phyloP scores from a whole-genome alignment of 768 basidiomycete species.

The Hortiboletus campestris region DNA sequence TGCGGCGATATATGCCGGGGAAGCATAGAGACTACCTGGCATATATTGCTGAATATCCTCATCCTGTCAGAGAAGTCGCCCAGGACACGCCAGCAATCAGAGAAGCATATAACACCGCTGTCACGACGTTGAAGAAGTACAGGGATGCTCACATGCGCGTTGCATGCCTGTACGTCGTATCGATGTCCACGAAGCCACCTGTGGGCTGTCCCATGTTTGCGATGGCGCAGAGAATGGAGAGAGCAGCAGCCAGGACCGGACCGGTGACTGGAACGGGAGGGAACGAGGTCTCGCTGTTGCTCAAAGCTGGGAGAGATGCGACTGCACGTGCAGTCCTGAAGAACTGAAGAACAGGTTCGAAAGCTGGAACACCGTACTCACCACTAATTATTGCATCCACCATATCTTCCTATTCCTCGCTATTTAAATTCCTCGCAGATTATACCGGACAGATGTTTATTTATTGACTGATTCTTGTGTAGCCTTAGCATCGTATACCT shows the following conservation, averaged over 20 bases:
- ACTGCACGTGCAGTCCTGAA: slow-evolving; percentile 64
- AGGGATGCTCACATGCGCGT: slow-evolving; percentile 88
- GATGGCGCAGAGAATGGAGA: slow-evolving; percentile 50
- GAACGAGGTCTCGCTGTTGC: slow-evolving; percentile 72
- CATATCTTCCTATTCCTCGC: not conserved
- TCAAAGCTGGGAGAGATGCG: slow-evolving; percentile 90
- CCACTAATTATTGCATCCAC: slow-evolving; percentile 9
- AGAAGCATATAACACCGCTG: slow-evolving; percentile 77
- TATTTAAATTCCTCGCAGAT: not conserved
- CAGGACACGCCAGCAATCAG: slow-evolving; percentile 54
- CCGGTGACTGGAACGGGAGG: slow-evolving; percentile 87
- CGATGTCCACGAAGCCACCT: slow-evolving; percentile 60
- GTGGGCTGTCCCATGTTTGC: slow-evolving; percentile 52
- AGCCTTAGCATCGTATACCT: slow-evolving; percentile 23
- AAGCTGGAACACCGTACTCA: slow-evolving; percentile 2
- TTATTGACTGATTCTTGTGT: slow-evolving; percentile 30
- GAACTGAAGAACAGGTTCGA: slow-evolving; percentile 8
- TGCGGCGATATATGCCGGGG: slow-evolving; percentile 95
- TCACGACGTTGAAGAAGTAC: slow-evolving; percentile 76
- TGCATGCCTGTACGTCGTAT: slow-evolving; percentile 83
- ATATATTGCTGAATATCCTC: slow-evolving; percentile 58
- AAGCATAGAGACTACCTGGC: slow-evolving; percentile 82
- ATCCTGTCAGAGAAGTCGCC: slow-evolving; percentile 62
- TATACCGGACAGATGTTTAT: slow-evolving; percentile 18
- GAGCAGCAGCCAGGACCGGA: slow-evolving; percentile 41